Percentiles rank a stretch among this genome's conserved stretches.
phyloP scores from a whole-genome alignment of 2,329 filamentous ascomycete genomes.

The Cladophialophora exuberans region DNA sequence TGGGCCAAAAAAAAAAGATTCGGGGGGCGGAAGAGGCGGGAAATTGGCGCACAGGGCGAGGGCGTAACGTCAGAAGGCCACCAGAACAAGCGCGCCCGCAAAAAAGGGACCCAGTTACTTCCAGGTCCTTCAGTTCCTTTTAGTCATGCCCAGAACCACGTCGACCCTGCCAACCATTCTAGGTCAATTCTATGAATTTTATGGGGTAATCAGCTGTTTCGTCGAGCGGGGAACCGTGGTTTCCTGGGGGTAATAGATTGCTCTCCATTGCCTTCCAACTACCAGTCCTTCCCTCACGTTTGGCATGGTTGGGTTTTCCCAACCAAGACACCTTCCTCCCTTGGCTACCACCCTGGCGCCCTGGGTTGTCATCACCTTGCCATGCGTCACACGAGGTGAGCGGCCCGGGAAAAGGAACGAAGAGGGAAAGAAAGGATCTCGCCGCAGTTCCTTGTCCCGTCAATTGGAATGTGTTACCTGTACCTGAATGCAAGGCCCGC shows the following conservation, averaged over 20 bases:
- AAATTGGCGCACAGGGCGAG: no score
- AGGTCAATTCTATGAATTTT: no score
- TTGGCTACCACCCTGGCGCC: background rate
- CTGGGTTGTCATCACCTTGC: conserved; percentile 7
- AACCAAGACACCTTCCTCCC: background rate
- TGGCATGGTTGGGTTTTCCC: background rate
- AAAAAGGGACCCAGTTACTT: no score
- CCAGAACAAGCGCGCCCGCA: no score
- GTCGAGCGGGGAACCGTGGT: conserved; percentile 28
- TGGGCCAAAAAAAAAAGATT: background rate
- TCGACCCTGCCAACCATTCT: no score
- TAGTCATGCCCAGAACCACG: conserved; percentile 31
- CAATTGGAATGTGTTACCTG: background rate
- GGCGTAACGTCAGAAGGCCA: no score
- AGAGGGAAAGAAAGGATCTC: conserved; percentile 3
- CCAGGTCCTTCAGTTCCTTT: conserved; percentile 18
- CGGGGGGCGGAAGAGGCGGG: conserved; percentile 10
- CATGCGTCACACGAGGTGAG: background rate
- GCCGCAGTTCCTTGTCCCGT: background rate
- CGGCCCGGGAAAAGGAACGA: conserved; percentile 9
- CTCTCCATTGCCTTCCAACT: no score
- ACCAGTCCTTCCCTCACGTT: conserved; percentile 14
- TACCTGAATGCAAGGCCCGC: no score
- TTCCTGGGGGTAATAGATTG: conserved; percentile 40
- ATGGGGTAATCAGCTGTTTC: conserved; percentile 28